Base-by-base conservation (phyloP, 495 filamentous ascomycete species). In the Talaromyces liani region DNA sequence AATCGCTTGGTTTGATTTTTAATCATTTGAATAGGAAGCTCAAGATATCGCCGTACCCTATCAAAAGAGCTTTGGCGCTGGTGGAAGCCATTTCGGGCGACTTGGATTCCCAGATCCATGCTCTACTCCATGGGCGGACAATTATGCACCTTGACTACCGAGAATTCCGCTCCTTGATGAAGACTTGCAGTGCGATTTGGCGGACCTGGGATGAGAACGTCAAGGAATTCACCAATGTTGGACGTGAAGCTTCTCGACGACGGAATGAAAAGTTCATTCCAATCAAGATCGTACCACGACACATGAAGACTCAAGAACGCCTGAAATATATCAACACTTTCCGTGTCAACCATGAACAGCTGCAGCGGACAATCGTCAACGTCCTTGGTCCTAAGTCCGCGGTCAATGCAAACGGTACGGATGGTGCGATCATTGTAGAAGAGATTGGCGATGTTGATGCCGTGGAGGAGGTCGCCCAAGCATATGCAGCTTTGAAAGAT, bases 401-500 rank as follows among this genome's bases (percentile, higher is more conserved):
- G 61, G 75, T 75, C 36, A 74, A 75, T 63, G 75, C 75, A 34
- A 70, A 73, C 29, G 77, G 75, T 29, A 69, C 77, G 9, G 86
- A 88, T 61, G 86, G 87, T 5, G 83, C 83, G 47, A 84, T 88
- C 22, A 84, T 93, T 56, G 85, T 93, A 4, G 92, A 96, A 71
- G 94, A 97, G 72, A 93, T 97, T 68, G 94, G 94, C 22, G 93
- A 98, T 76, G 91, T 98, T 18, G 94, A 99, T 76, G 94, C 94
- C n/a, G 92, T 97, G 16, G 89, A 97, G 67, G 94, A 98, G 75
- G 94, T 99, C 45, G 84, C 87, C 33, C 89, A 97, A 75, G 94
- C 94, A 29, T 99, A 95, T 78, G 90, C 90, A 65, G 91, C 91
- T 53, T 75, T 98, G 57, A 92, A 89, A 72, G 91, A 97, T 72